Base-by-base conservation (phyloP, 2,329 filamentous ascomycete genomes). In the Ceratocystis huliohia region DNA sequence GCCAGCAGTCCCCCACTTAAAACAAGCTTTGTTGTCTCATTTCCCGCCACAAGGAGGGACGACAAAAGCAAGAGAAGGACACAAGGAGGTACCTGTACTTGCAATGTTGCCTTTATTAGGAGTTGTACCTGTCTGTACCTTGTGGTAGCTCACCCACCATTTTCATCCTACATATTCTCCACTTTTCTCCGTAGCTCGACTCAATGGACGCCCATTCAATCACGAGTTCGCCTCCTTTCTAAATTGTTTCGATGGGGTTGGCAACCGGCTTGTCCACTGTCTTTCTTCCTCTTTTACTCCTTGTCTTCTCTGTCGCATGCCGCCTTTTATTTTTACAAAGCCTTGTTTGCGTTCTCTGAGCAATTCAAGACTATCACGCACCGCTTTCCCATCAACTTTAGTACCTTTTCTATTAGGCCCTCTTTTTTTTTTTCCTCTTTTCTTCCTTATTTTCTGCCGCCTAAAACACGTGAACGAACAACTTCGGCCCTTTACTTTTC, bases 401-500 rank as follows among this genome's bases (percentile, higher is more conserved):
- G 37, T 41, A 13, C n/a, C 44, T 17, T 22, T 33, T 33, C 22
- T 63, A 30, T 50, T n/a, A n/a, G 44, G 20, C 44, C 44, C 46
- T 48, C 61, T 63, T 63, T 63, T 63, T 37, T 46, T 45, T 33
- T 37, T 41, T 1, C 5, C 8, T 44, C 25, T 33, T 20, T 13
- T 3, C 41, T 44, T 33, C 7, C 25, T 8, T 59, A n/a, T 44
- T 48, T 33, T 22, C 53, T 30, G 41, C 37, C 30, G 20, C 17
- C 15, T 13, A 30, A 44, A 44, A 30, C 64, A 45, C 45, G 45
- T 28, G 48, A 28, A 44, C 64, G 25, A 44, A 30, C 41, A 44
- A 48, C 28, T 44, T 61, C n/a, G 64, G 45, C 44, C 56, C 57
- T 65, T 65, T 25, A 13, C 5, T 33, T 61, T 41, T n/a, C 63